Evolutionary conservation across 75 land plant genomes (phyloP).

Genomic region (Pinus albicaulis): DNA sequence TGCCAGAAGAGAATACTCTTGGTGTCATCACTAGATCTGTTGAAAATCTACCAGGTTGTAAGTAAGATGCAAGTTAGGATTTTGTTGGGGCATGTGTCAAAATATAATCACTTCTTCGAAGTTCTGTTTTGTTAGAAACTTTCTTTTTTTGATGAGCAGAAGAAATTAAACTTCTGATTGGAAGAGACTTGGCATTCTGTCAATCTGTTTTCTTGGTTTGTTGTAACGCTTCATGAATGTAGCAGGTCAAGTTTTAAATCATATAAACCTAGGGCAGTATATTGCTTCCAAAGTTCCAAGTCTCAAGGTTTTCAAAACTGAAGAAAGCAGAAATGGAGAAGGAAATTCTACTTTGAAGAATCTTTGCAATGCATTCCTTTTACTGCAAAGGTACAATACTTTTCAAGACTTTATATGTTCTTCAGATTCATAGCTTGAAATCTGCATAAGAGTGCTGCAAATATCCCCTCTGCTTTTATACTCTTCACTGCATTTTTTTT

Average conservation of each 20-base stretch:
- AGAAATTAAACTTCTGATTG: background rate
- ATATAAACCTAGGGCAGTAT: constrained; percentile 67
- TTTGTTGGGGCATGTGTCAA: background rate
- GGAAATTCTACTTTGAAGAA: constrained; percentile 53
- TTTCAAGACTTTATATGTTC: too few relatives aligned
- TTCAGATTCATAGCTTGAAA: too few relatives aligned
- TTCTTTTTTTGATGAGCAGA: background rate
- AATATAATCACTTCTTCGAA: background rate
- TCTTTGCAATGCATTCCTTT: constrained; percentile 58
- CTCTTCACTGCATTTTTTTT: too few relatives aligned
- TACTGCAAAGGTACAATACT: constrained; percentile 65
- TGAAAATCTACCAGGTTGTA: constrained; percentile 78
- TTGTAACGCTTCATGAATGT: background rate
- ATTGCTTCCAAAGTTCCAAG: constrained; percentile 71
- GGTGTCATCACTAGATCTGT: constrained; percentile 50
- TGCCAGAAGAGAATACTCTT: constrained; percentile 55
- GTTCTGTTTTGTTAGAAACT: background rate
- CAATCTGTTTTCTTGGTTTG: background rate
- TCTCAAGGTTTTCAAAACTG: constrained; percentile 57
- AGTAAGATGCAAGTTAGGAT: constrained; percentile 21
- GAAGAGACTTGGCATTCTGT: background rate
- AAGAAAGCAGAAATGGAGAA: constrained; percentile 30
- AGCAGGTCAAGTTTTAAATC: constrained; percentile 62
- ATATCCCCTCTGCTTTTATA: too few relatives aligned
- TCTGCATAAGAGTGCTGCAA: too few relatives aligned